phyloP scores from a whole-genome alignment of 2,329 filamentous ascomycete species.

The Botrytis fabae region DNA sequence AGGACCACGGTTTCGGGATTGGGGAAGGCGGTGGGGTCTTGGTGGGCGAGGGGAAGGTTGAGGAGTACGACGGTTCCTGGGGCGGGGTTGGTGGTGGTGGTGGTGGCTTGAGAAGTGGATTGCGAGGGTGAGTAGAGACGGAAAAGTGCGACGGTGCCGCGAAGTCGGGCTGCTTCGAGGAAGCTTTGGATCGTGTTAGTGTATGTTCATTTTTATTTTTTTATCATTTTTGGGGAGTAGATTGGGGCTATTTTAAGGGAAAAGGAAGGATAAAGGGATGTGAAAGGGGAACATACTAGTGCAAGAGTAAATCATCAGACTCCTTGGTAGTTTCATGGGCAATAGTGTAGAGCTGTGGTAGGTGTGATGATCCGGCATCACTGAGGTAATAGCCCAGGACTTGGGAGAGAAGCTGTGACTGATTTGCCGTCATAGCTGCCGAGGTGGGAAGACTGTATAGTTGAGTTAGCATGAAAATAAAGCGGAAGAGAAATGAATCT shows the following conservation, averaged over 20 bases:
- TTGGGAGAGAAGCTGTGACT: slow-evolving; percentile 71
- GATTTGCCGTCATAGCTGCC: slow-evolving; percentile 66
- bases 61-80: slow-evolving; percentile 65
- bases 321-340: slow-evolving; percentile 56
- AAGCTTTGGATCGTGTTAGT: slow-evolving; percentile 45
- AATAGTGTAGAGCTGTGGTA: slow-evolving; percentile 61
- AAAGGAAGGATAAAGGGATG: neutral
- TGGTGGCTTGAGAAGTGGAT: slow-evolving; percentile 33
- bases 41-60: slow-evolving; percentile 57
- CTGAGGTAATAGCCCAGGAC: slow-evolving; percentile 72
- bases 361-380: slow-evolving; percentile 52
- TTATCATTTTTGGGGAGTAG: neutral
- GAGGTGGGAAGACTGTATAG: slow-evolving; percentile 53
- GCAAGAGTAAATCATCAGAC: slow-evolving; percentile 63
- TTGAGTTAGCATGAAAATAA: neutral
- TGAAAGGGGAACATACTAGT: slow-evolving; percentile 45
- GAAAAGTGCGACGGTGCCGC: slow-evolving; percentile 61
- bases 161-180: slow-evolving; percentile 69
- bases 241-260: no score
- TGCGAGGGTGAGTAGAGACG: slow-evolving; percentile 41
- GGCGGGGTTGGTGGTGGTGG: slow-evolving; percentile 48
- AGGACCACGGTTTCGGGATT: slow-evolving; percentile 61
- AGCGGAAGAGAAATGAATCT: neutral
- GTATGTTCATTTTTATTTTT: neutral
- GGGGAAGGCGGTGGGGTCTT: slow-evolving; percentile 60